phyloP scores from a whole-genome alignment of 306 rosid species.

The Hippophae rhamnoides region DNA sequence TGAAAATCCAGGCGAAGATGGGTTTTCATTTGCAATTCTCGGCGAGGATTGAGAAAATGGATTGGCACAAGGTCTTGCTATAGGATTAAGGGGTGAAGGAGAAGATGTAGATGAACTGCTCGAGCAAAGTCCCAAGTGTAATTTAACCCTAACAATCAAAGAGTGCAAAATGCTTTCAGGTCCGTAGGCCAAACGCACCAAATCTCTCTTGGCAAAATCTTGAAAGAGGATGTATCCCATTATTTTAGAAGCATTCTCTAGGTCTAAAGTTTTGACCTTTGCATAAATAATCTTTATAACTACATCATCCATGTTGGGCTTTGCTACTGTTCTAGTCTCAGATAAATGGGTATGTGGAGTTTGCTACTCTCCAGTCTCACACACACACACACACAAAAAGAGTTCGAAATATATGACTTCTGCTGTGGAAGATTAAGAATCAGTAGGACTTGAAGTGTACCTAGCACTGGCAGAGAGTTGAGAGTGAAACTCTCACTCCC shows the following conservation, averaged over 20 bases:
- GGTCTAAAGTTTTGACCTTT: constrained; percentile 53
- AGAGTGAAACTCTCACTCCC: too few species aligned
- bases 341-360: background rate
- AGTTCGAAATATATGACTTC: too few species aligned
- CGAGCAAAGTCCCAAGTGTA: constrained; percentile 38
- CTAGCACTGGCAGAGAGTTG: too few species aligned
- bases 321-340: constrained; percentile 5
- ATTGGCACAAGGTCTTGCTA: constrained; percentile 40
- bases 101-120: constrained; percentile 25
- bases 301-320: constrained; percentile 46
- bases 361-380: too few species aligned
- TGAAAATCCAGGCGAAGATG: constrained; percentile 48
- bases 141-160: constrained; percentile 39
- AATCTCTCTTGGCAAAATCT: constrained; percentile 46
- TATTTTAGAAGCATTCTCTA: constrained; percentile 70
- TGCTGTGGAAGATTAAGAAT: too few species aligned
- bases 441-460: too few species aligned
- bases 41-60: constrained; percentile 58
- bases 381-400: too few species aligned
- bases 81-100: constrained; percentile 58
- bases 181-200: constrained; percentile 43
- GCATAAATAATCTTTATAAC: constrained; percentile 47
- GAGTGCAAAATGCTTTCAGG: constrained; percentile 45
- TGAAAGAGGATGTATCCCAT: constrained; percentile 65
- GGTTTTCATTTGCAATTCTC: constrained; percentile 37